Evolutionary conservation across 805 yeast species (phyloP).

Genomic region (Lachancea sp.): DNA sequence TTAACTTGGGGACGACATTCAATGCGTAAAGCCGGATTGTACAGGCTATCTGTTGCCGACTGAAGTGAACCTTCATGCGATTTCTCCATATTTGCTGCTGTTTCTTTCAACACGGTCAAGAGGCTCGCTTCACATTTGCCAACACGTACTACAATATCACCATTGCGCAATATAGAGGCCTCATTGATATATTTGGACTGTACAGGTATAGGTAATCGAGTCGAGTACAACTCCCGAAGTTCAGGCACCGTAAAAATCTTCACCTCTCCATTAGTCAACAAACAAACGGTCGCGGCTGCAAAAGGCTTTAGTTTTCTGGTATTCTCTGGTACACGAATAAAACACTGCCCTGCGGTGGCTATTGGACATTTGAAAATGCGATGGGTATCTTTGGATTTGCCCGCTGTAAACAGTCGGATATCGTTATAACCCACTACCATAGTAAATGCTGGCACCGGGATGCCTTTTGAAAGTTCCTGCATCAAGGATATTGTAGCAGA

Average conservation of each 20-base stretch:
- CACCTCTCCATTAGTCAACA: conserved; percentile 43
- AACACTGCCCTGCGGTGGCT: conserved; percentile 46
- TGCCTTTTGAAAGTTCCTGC: conserved; percentile 54
- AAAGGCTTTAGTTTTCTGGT: conserved; percentile 24
- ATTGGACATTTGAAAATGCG: conserved; percentile 48
- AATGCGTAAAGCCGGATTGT: conserved; percentile 57
- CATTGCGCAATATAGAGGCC: conserved; percentile 45
- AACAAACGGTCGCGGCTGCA: conserved; percentile 44
- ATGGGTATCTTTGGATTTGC: conserved; percentile 57
- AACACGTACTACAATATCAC: conserved; percentile 53
- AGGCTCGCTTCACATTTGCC: conserved; percentile 49
- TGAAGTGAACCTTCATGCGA: conserved; percentile 5
- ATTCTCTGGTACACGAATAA: conserved; percentile 16
- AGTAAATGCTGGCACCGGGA: conserved; percentile 54
- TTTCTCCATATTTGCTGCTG: conserved; percentile 37
- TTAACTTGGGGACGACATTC: conserved; percentile 79
- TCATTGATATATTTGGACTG: conserved; percentile 38
- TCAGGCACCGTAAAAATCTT: conserved; percentile 52
- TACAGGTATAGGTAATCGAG: conserved; percentile 40
- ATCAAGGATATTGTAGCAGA: conserved; percentile 55
- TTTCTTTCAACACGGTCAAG: conserved; percentile 41
- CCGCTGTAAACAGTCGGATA: conserved; percentile 54
- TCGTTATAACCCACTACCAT: conserved; percentile 52
- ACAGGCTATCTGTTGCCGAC: conserved; percentile 49
- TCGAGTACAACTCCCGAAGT: conserved; percentile 48